Evolutionary conservation across 2,329 filamentous ascomycete genomes (phyloP).

Genomic region (Pleomassaria siparia): DNA sequence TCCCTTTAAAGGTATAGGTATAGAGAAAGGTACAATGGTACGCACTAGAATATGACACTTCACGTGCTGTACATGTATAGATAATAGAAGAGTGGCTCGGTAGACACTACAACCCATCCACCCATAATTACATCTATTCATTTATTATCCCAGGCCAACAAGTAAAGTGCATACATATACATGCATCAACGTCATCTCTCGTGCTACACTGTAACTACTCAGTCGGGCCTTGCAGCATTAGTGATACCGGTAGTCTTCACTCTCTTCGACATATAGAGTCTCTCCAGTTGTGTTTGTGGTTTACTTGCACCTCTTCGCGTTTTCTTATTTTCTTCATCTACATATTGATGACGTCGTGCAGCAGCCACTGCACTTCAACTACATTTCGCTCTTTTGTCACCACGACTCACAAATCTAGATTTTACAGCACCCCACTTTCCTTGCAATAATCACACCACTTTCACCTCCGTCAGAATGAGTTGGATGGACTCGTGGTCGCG

Average conservation of each 20-base stretch:
- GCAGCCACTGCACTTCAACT: not conserved
- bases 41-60: too few species aligned
- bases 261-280: too few species aligned
- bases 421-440: not conserved
- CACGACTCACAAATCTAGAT: not conserved
- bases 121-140: not conserved
- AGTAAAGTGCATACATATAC: too few species aligned
- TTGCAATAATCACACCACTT: not conserved
- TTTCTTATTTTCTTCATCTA: too few species aligned
- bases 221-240: not conserved
- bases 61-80: too few species aligned
- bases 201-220: not conserved
- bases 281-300: too few species aligned
- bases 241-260: too few species aligned
- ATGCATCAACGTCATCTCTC: not conserved
- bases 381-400: not conserved
- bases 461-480: constrained; percentile 39
- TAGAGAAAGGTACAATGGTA: too few species aligned
- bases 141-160: not conserved
- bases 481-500: constrained; percentile 55
- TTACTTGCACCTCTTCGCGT: too few species aligned
- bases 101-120: not conserved
- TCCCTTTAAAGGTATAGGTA: too few species aligned
- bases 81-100: too few species aligned
- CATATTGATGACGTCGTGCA: not conserved